These are phyloP conservation scores for Trifolium pratense DNA, from an alignment of 306 rosid genomes.

Conservation along the genomic window DNA sequence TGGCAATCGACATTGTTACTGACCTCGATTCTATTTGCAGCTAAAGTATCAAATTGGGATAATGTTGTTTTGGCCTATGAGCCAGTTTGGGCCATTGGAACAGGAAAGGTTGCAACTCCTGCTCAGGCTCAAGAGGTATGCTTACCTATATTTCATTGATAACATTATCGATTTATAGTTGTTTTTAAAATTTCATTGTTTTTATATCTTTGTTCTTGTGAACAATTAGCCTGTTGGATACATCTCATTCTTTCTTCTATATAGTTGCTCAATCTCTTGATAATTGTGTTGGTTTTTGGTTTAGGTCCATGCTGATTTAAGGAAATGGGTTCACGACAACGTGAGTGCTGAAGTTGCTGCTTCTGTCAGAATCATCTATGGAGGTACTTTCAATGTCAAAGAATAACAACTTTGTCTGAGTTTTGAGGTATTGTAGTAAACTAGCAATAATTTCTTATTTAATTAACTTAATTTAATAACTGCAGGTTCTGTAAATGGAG, in stretches of 20 bases:
- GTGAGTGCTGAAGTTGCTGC: constrained; percentile 70
- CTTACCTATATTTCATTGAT: constrained; percentile 12
- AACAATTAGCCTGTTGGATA: background rate
- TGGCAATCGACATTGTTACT: background rate
- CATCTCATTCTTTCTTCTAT: constrained; percentile 6
- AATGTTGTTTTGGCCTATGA: constrained; percentile 83
- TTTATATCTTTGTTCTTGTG: background rate
- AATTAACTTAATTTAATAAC: background rate
- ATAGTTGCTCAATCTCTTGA: constrained; percentile 5
- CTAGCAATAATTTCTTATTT: background rate
- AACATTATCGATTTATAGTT: background rate
- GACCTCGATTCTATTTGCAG: constrained; percentile 38
- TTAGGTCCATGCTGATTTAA: constrained; percentile 83
- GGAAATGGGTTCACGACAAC: constrained; percentile 78
- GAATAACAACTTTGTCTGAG: background rate
- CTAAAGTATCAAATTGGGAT: constrained; percentile 63
- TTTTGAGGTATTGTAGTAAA: constrained; percentile 22
- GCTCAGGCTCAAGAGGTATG: constrained; percentile 90
- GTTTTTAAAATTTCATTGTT: background rate
- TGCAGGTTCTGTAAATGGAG: constrained; percentile 92
- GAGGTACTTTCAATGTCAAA: constrained; percentile 55
- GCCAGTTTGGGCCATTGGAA: constrained; percentile 96
- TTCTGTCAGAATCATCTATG: constrained; percentile 80
- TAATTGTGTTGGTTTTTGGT: constrained; percentile 35
- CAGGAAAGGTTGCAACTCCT: constrained; percentile 92